These are phyloP conservation scores for Pichia nakasei DNA, from an alignment of 805 yeast genomes.

Conservation along the genomic window DNA sequence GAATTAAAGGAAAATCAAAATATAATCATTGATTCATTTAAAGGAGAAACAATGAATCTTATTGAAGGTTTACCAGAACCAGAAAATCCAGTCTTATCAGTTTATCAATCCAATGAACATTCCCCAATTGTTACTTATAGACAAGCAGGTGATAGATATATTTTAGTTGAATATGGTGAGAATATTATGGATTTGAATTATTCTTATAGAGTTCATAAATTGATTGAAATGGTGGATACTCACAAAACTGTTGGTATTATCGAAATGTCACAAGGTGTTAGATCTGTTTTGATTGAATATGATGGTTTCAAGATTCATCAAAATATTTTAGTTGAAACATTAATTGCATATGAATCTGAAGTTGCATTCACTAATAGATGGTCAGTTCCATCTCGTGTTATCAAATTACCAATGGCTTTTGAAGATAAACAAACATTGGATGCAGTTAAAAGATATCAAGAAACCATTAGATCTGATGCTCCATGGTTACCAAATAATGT, in stretches of 20 bases:
- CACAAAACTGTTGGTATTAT: conserved; percentile 70
- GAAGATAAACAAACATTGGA: conserved; percentile 85
- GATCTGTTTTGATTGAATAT: conserved; percentile 86
- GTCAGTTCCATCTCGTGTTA: conserved; percentile 75
- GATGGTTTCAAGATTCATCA: conserved; percentile 60
- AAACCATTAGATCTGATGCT: conserved; percentile 86
- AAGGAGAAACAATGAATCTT: conserved; percentile 30
- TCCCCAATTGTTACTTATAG: conserved; percentile 77
- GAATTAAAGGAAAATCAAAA: conserved; percentile 56
- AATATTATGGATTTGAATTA: conserved; percentile 76
- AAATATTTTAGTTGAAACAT: conserved; percentile 46
- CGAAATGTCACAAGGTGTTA: conserved; percentile 96
- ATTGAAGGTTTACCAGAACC: conserved; percentile 33
- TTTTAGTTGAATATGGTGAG: conserved; percentile 89
- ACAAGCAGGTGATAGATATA: conserved; percentile 95
- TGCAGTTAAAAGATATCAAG: conserved; percentile 86
- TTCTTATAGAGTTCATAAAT: conserved; percentile 75
- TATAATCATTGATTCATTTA: conserved; percentile 35
- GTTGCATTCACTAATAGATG: conserved; percentile 69
- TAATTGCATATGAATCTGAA: conserved; percentile 69
- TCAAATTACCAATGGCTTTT: conserved; percentile 91
- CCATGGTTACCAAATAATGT: conserved; percentile 99
- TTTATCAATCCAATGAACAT: conserved; percentile 34
- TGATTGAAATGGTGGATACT: conserved; percentile 61
- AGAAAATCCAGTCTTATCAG: conserved; percentile 63